phyloP scores from a whole-genome alignment of 306 rosid genomes.

The Cucurbita pepo region DNA sequence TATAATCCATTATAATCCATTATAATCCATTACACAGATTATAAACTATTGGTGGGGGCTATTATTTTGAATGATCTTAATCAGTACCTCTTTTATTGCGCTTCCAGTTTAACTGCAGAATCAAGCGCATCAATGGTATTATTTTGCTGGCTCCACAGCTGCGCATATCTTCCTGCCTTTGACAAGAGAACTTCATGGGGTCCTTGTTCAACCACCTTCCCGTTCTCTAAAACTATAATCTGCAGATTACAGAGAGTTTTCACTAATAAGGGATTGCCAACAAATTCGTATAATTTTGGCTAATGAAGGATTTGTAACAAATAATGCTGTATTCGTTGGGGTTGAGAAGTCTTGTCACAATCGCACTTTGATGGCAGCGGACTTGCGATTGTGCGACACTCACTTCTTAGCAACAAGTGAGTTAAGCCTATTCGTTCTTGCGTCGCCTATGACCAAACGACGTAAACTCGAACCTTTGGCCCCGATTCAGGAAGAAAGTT shows the following conservation, averaged over 20 bases:
- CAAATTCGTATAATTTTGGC: not conserved
- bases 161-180: conserved; percentile 84
- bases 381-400: too few species aligned
- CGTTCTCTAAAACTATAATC: conserved; percentile 88
- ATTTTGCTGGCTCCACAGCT: conserved; percentile 95
- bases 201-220: conserved; percentile 88
- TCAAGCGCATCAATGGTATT: conserved; percentile 61
- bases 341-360: too few species aligned
- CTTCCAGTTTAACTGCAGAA: conserved; percentile 34
- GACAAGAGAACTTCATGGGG: conserved; percentile 74
- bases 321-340: not conserved
- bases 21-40: not conserved
- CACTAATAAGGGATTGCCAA: not conserved
- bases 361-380: too few species aligned
- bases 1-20: not conserved
- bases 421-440: too few species aligned
- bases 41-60: not conserved
- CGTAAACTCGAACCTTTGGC: too few species aligned
- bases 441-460: too few species aligned
- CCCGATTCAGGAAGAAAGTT: too few species aligned
- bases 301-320: not conserved
- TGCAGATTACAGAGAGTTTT: conserved; percentile 15
- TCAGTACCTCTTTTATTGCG: not conserved
- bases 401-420: too few species aligned
- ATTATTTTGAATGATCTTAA: not conserved